Evolutionary conservation across 352 stramenopile species (phyloP).

Genomic region (Globisporangium spinosum): DNA sequence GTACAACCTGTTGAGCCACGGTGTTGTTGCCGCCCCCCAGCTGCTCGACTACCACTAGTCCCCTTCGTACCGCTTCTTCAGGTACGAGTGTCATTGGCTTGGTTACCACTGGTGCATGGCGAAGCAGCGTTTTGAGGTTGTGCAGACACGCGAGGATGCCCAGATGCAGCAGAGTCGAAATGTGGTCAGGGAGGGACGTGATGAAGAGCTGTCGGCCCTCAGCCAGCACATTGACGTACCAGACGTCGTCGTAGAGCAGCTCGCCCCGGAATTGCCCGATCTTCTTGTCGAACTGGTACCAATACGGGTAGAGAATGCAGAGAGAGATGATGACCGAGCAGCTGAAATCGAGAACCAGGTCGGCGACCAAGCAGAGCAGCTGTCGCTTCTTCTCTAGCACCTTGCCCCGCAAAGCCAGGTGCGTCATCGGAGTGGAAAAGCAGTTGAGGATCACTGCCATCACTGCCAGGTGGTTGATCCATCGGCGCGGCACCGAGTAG

Average conservation of each 20-base stretch:
- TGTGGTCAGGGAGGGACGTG: slow-evolving; percentile 46
- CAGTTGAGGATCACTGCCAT: slow-evolving; percentile 21
- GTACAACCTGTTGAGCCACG: not conserved
- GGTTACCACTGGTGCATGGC: not conserved
- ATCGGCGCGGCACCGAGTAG: slow-evolving; percentile 13
- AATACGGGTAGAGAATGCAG: slow-evolving; percentile 17
- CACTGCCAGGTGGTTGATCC: slow-evolving; percentile 24
- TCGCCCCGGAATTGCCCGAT: not conserved
- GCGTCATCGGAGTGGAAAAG: slow-evolving; percentile 10
- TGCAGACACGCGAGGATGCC: not conserved
- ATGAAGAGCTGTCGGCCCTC: slow-evolving; percentile 18
- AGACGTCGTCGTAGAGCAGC: slow-evolving; percentile 8
- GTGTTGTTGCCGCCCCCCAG: no score
- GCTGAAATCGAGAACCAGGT: slow-evolving; percentile 20
- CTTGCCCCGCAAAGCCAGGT: slow-evolving; percentile 1
- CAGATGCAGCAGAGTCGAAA: slow-evolving; percentile 29
- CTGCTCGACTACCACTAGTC: not conserved
- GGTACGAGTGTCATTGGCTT: not conserved
- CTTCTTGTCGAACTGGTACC: slow-evolving; percentile 1
- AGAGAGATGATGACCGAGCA: slow-evolving; percentile 22
- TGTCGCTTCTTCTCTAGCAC: not conserved
- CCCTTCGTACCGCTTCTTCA: not conserved
- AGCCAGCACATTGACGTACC: slow-evolving; percentile 8
- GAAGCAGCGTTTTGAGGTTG: not conserved
- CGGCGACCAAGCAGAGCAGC: slow-evolving; percentile 15